Evolutionary conservation across 345 rosid species (phyloP).

Genomic region (Lepidium didymum): DNA sequence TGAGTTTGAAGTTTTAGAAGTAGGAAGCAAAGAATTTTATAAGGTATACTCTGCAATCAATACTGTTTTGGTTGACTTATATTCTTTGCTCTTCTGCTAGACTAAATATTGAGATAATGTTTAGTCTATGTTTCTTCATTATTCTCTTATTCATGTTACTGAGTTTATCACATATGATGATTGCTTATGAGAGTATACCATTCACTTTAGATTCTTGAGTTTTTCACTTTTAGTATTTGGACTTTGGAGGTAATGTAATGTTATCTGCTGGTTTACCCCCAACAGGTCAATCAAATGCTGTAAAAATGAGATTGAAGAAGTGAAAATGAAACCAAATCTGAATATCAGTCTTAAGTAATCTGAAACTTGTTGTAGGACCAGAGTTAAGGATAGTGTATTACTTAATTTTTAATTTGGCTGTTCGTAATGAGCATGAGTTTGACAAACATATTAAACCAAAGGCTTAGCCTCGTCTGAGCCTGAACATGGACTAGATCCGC

Average conservation of each 20-base stretch:
- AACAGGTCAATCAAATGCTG: conserved; percentile 63
- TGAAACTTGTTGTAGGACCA: conserved; percentile 91
- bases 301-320: conserved; percentile 58
- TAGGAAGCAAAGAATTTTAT: conserved; percentile 76
- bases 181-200: neutral
- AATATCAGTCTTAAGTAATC: conserved; percentile 82
- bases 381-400: conserved; percentile 89
- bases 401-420: conserved; percentile 83
- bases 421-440: conserved; percentile 86
- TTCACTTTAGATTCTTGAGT: neutral
- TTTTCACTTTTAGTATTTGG: neutral
- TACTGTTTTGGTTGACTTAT: neutral
- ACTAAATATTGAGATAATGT: neutral
- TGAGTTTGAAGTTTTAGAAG: conserved; percentile 66
- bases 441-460: conserved; percentile 82
- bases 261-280: conserved; percentile 16
- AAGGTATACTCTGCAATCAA: conserved; percentile 39
- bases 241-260: neutral
- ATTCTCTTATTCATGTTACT: neutral
- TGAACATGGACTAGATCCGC: conserved; percentile 83
- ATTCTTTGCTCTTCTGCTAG: neutral
- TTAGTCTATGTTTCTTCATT: neutral
- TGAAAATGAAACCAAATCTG: conserved; percentile 62
- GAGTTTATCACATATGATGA: neutral
- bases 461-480: conserved; percentile 93